Conservation (phyloP, 2,329 filamentous ascomycete species). For the Penicillium vulpinum region DNA sequence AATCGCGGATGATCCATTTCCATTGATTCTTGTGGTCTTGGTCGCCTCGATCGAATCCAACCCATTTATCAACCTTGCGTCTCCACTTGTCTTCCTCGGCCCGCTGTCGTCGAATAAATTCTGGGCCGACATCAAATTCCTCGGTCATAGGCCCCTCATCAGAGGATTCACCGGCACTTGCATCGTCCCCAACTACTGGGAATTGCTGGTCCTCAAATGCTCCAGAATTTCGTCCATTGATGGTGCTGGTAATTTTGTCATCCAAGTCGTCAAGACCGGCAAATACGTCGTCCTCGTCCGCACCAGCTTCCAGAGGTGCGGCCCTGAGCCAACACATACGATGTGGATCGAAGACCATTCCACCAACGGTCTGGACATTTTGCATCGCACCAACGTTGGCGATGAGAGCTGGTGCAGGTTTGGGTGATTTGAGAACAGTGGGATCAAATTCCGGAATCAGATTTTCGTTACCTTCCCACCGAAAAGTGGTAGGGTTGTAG, state of each 20-base stretch:
- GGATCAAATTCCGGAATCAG: constrained; percentile 73
- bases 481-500: constrained; percentile 82
- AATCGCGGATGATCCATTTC: constrained; percentile 70
- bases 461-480: constrained; percentile 97
- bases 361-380: constrained; percentile 90
- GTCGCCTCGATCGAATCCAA: constrained; percentile 55
- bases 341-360: constrained; percentile 96
- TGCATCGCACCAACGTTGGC: constrained; percentile 82
- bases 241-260: constrained; percentile 52
- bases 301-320: constrained; percentile 49
- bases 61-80: constrained; percentile 84
- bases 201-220: constrained; percentile 29
- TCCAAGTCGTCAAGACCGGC: constrained; percentile 92
- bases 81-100: constrained; percentile 93
- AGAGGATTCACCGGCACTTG: constrained; percentile 46
- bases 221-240: constrained; percentile 23
- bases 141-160: constrained; percentile 88
- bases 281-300: constrained; percentile 88
- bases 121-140: constrained; percentile 95
- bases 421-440: constrained; percentile 41
- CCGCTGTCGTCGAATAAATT: constrained; percentile 83
- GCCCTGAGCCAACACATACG: constrained; percentile 96
- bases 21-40: constrained; percentile 54
- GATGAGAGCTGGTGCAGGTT: constrained; percentile 68
- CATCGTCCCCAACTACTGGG: constrained; percentile 38